Base-by-base conservation (phyloP, 441 rosid species). In the Croton setiger region DNA sequence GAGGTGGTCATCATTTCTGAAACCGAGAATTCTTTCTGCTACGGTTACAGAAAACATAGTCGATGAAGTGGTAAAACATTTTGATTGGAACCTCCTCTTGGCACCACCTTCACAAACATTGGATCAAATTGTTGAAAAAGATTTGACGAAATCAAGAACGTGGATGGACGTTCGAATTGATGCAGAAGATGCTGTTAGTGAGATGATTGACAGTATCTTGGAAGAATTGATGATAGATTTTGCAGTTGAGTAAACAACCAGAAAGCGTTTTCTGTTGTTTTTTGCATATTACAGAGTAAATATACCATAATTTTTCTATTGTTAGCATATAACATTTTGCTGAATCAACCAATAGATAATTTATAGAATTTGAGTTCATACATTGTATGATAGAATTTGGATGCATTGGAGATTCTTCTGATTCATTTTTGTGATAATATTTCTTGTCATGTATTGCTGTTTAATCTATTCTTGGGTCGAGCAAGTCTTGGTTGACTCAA, bases 141-240 rank as follows among this genome's bases (percentile, higher is more conserved):
- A 92, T 82, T 64, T 92, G 71, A 63, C 18, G 7, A 81, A 76
- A 75, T 74, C 90, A 56, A 56, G 74, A 60, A 64, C 74, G n/a
- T 90, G 98, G 96, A 73, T 76, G 67, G 79, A 86, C 64, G 69
- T 64, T 64, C 76, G 58, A 67, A 78, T 76, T 4, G 86, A 84
- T 55, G 69, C 75, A 1, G 95, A 90, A 81, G 86, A 82, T 64
- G 64, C 80, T 55, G 80, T 83, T 21, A 60, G 55, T 33, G 89
- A 83, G 62, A 51, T 83, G 41, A 86, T 63, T 10, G 93, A 86
- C 60, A 64, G 59, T 52, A 68, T 86, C 65, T 57, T 87, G 31
- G 85, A 80, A 67, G 88, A 90, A 60, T 65, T 87, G 65, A 73
- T 77, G 39, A 44, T 67, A 57, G 92, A 90, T 43, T 27, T 78